Base-by-base conservation (phyloP, 148 eudicot species). In the Amaranthus hypochondriacus region DNA sequence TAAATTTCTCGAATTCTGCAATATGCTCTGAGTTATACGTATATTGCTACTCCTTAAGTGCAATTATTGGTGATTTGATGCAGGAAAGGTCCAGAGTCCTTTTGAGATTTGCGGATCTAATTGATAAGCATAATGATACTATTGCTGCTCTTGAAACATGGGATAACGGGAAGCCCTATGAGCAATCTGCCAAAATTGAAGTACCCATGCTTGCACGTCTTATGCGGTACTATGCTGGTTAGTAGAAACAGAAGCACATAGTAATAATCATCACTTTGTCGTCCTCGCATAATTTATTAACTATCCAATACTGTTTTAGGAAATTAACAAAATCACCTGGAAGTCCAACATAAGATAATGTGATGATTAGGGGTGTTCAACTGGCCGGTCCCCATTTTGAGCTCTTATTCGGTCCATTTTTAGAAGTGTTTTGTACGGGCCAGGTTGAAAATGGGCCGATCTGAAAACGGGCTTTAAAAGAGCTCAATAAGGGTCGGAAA, bases 101-200 rank as follows among this genome's bases (percentile, higher is more conserved):
- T 42, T 76, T 78, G 28, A 80, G 78, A 11, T 80, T 81, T 77
- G 96, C 92, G 62, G 96, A 91, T 83, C 79, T 91, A 44, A 72
- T 89, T 59, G 96, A 91, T 66, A 82, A 89, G 78, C 90, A 91
- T 76, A 89, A 80, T 77, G 93, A 91, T 79, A 86, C 81, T 62
- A 69, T 91, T 69, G 93, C 92, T 60, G 89, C 93, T 12, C 87
- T 91, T 5, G 96, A 91, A 83, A 89, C 88, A 57, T 91, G 93
- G 96, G 93, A 89, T 67, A 89, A 86, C 59, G 93, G 92, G 61
- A 91, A 91, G 68, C 82, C 83, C 8, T 88, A 81, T 74, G 89
- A 89, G 77, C 96, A 91, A 73, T 69, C 88, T 80, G 89, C 89
- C 6, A 72, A 72, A 11, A 55, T 62, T 62, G 96, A 91, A 85